These are phyloP conservation scores for Colletotrichum sp. DNA, from an alignment of 2,329 filamentous ascomycete genomes.

Conservation along the genomic window DNA sequence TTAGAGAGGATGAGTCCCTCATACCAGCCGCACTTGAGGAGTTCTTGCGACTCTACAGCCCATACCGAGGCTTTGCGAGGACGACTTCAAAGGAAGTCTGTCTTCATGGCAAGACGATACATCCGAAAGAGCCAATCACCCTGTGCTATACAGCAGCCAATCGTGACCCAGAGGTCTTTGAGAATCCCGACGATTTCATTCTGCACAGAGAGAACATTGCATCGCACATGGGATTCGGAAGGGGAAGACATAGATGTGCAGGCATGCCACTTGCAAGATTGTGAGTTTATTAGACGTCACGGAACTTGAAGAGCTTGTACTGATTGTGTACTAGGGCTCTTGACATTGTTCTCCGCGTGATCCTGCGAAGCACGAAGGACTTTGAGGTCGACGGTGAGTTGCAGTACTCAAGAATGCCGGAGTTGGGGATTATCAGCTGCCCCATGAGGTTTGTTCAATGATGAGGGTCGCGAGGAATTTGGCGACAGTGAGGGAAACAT, in stretches of 20 bases:
- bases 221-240: conserved; percentile 24
- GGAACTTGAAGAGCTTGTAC: background rate
- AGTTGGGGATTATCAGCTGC: conserved; percentile 26
- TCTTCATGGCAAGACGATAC: conserved; percentile 19
- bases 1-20: conserved; percentile 20
- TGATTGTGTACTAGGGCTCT: background rate
- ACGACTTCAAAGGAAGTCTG: conserved; percentile 17
- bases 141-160: conserved; percentile 24
- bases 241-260: conserved; percentile 25
- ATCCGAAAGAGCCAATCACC: conserved; percentile 21
- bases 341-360: conserved; percentile 12
- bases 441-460: conserved; percentile 13
- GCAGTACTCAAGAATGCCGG: conserved; percentile 26
- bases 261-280: conserved; percentile 25
- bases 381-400: conserved; percentile 22
- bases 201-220: conserved; percentile 21
- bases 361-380: conserved; percentile 19
- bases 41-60: conserved; percentile 25
- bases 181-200: conserved; percentile 23
- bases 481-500: rapidly evolving
- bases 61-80: conserved; percentile 24
- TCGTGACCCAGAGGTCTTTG: conserved; percentile 23
- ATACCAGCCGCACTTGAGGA: conserved; percentile 26
- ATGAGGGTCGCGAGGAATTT: rapidly evolving
- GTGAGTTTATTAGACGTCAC: background rate